Base-by-base conservation (phyloP, 2,329 filamentous ascomycete genomes). In the Monosporascus sp. region DNA sequence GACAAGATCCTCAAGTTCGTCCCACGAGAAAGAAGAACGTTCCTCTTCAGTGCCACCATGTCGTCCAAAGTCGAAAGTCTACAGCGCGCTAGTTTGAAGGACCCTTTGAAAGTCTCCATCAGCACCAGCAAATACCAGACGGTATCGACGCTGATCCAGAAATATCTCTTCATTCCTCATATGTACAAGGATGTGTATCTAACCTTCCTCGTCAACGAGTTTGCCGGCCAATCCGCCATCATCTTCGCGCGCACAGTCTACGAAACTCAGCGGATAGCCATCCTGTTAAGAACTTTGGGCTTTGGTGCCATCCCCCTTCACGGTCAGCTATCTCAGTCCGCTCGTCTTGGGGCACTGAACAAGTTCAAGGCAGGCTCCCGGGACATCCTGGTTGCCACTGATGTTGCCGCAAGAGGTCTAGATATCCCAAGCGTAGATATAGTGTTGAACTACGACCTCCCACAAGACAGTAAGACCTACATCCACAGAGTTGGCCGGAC, bases 1-100 rank as follows among this genome's bases (percentile, higher is more conserved):
- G 90, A 97, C 71, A 96, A 96, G 72, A 90, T 97, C 51, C 81
- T 97, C 49, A 93, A 94, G 70, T 90, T 95, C 25, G 76, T 97
- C 5, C 92, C 91, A 0, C 77, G 85, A 41, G 86, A 91, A 65
- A 77, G 85, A 39, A 81, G 85, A 41, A 97, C 94, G 0, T 94
- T 87, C 66, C 85, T 99, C 42, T 97, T 96, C 77, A 94, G 88
- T 4, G 93, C 94, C 1, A 99, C 94, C 14, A 93, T 97, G 81
- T 91, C 85, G 62, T 91, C 86, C 56, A 96, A 97, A 69, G 88
- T 99, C 54, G 94, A 97, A 71, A 90, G 86, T 50, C 76, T 99
- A 47, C 94, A 97, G 68, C 84, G 94, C 50, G 94, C 94, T 20
- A 92, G 89, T 56, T 78, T 99, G 51, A 85, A 84, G 45, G 91